Conservation (phyloP, 2,329 filamentous ascomycete species). For the Verticillium zaregamsianum region DNA sequence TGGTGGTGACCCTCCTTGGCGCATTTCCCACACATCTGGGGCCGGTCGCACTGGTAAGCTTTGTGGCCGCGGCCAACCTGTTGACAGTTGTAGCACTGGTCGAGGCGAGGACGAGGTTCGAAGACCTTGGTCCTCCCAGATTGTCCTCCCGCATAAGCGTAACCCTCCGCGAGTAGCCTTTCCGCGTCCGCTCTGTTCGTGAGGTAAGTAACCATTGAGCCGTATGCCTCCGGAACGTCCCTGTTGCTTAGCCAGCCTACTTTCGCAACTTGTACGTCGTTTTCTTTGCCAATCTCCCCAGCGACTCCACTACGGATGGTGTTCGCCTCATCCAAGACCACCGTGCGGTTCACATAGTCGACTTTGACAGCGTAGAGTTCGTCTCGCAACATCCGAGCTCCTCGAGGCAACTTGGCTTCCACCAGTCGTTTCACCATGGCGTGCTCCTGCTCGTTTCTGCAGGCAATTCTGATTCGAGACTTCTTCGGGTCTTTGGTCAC, state of each 20-base stretch:
- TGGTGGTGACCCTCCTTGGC: conserved; percentile 16
- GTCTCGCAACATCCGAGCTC: conserved; percentile 15
- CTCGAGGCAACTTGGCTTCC: conserved; percentile 4
- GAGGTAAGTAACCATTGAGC: conserved; percentile 19
- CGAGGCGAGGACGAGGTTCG: conserved; percentile 15
- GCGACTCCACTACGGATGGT: conserved; percentile 7
- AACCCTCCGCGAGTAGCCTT: conserved; percentile 14
- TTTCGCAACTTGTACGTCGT: conserved; percentile 17
- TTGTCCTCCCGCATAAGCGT: conserved; percentile 16
- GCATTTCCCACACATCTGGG: conserved; percentile 12
- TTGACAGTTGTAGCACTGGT: conserved; percentile 25
- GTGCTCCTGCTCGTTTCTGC: conserved; percentile 3
- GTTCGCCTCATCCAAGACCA: conserved; percentile 15
- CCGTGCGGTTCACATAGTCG: conserved; percentile 16
- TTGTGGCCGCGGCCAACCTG: conserved; percentile 18
- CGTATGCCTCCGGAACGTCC: conserved; percentile 14
- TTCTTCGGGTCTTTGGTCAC: conserved; percentile 1
- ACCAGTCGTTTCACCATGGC: conserved; percentile 9
- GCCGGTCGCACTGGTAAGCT: conserved; percentile 20
- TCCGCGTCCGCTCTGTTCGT: conserved; percentile 13
- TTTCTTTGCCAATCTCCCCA: conserved; percentile 17
- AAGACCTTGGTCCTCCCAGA: conserved; percentile 14
- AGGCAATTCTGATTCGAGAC: conserved; percentile 1
- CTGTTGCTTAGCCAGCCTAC: conserved; percentile 20
- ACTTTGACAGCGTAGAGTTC: conserved; percentile 20